These are phyloP conservation scores for Trypanosoma avium DNA, from an alignment of 208 protist species.

Conservation along the genomic window DNA sequence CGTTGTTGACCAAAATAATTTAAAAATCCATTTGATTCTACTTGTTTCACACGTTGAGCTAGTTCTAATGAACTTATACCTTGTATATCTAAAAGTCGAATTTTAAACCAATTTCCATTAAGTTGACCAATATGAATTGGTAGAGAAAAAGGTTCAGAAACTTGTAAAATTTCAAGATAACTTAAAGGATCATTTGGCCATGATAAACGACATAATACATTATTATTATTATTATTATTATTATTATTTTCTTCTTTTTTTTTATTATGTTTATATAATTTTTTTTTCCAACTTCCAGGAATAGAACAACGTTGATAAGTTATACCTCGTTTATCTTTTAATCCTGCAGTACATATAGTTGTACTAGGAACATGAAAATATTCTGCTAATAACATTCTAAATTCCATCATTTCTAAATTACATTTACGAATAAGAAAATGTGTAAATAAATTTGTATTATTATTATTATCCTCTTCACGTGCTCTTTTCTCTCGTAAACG, in stretches of 20 bases:
- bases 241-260: neutral
- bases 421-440: conserved; percentile 80
- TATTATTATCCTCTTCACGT: neutral
- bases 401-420: conserved; percentile 79
- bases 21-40: conserved; percentile 75
- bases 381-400: conserved; percentile 54
- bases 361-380: conserved; percentile 40
- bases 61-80: conserved; percentile 24
- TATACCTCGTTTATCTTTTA: conserved; percentile 92
- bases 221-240: neutral
- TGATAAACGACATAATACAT: neutral
- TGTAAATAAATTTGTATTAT: conserved; percentile 28
- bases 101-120: conserved; percentile 18
- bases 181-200: conserved; percentile 14
- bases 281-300: conserved; percentile 21
- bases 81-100: conserved; percentile 37
- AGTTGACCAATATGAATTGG: conserved; percentile 47
- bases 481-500: conserved; percentile 7
- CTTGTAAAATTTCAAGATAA: conserved; percentile 18
- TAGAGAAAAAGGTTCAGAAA: conserved; percentile 10
- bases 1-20: conserved; percentile 97
- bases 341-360: conserved; percentile 81
- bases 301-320: conserved; percentile 87
- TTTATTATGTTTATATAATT: neutral
- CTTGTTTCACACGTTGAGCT: conserved; percentile 31